Evolutionary conservation across 2,329 filamentous ascomycete species (phyloP), one percentile per base, ranked within the genome.

Genomic region (Colletotrichum agaves): DNA sequence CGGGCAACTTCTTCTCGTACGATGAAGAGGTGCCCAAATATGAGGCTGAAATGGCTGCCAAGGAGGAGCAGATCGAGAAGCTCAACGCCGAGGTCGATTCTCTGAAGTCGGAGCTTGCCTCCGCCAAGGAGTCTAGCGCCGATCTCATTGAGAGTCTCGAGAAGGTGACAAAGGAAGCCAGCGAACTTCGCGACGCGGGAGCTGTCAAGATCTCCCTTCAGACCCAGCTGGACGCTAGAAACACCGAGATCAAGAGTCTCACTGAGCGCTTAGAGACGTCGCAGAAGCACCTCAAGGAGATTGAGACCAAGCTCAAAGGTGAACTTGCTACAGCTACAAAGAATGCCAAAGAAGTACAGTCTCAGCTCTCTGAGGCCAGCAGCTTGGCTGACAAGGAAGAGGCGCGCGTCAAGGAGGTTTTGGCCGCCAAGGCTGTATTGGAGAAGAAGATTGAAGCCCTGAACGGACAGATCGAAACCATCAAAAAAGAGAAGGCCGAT

Each of bases 1-100:
- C 74, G 0, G 75, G 94, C 71, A 93, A 97, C 55, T 91, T 98
- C 79, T 98, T 98, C 79, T 97, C 94, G 0, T 97, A 94, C 73
- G 94, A 98, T 66, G 91, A 91, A 57, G 95, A 98, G 78, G 84
- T 97, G 13, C 92, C 93, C 3, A 88, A 92, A 61, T 81, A 97
- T n/a, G 91, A 97, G 74, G 85, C 87, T 1, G 91, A 96, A 72
- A 78, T 96, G 3, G 85, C 89, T 58, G 86, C 90, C 63, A 92
- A 91, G 73, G 83, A 90, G 11, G 86, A 88, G 46, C 90, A 95
- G 77, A 88, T 96, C 41, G 86, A 89, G 59, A 86, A 84, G 50
- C 86, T 98, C 13, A 90, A 90, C 71, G 79, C 83, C 3, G 89
- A 96, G 72, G 88, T 97, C 31, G 83, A 87, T 19, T 84, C 81